These are phyloP conservation scores for Fraxinus cuspidata DNA, from an alignment of 257 asterid species.

Conservation along the genomic window DNA sequence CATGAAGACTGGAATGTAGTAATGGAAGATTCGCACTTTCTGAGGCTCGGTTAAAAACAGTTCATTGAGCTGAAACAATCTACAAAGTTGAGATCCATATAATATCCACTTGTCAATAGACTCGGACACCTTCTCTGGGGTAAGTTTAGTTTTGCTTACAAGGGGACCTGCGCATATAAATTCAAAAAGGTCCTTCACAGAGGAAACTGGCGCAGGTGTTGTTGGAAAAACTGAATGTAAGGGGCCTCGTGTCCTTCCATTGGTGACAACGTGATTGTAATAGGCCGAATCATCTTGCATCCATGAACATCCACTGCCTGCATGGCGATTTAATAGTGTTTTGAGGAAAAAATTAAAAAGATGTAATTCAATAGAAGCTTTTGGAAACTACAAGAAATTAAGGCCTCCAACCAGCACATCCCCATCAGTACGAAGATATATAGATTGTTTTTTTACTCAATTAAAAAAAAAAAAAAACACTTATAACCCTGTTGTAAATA, in stretches of 20 bases:
- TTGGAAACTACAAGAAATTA: not conserved
- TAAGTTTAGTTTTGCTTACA: conserved; percentile 55
- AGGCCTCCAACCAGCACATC: not conserved
- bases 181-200: conserved; percentile 70
- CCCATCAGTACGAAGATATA: not conserved
- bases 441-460: not conserved
- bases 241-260: conserved; percentile 44
- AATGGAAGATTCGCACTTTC: conserved; percentile 80
- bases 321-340: conserved; percentile 22
- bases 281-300: conserved; percentile 45
- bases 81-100: conserved; percentile 78
- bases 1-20: conserved; percentile 89
- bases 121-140: conserved; percentile 73
- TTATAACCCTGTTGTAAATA: not conserved
- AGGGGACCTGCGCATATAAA: conserved; percentile 89
- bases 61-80: conserved; percentile 79
- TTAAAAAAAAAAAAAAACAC: too few relatives aligned
- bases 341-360: not conserved
- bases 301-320: conserved; percentile 68
- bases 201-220: conserved; percentile 54
- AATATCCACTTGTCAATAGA: conserved; percentile 83
- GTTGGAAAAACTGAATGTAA: conserved; percentile 44
- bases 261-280: conserved; percentile 28
- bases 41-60: conserved; percentile 72
- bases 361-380: not conserved